Conservation (phyloP, 208 protist genomes). For the Leishmania aethiopica region DNA sequence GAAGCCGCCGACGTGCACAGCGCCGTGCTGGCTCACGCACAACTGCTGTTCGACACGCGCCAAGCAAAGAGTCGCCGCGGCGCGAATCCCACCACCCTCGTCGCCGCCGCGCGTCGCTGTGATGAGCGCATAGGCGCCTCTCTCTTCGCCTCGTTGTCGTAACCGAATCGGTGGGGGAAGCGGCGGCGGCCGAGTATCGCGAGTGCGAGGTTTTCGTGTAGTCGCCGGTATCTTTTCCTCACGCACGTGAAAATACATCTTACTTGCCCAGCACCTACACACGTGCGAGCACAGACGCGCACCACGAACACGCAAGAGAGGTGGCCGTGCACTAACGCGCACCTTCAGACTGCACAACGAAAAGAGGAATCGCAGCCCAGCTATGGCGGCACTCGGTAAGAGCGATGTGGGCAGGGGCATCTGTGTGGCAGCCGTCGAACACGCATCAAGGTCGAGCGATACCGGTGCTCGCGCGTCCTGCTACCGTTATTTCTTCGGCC, state of each 20-base stretch:
- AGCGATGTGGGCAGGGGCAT: not conserved
- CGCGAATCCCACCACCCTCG: conserved; percentile 36
- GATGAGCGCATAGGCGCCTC: conserved; percentile 37
- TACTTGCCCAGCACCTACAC: not conserved
- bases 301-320: not conserved
- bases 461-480: not conserved
- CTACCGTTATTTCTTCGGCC: not conserved
- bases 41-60: conserved; percentile 32
- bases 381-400: not conserved
- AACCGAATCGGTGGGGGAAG: not conserved
- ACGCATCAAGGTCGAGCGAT: not conserved
- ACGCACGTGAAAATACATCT: not conserved
- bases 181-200: not conserved
- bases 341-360: not conserved
- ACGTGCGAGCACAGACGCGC: not conserved
- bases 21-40: conserved; percentile 17
- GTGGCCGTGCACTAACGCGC: not conserved
- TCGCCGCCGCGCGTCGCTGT: conserved; percentile 38
- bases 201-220: not conserved
- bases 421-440: not conserved
- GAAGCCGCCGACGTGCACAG: conserved; percentile 10
- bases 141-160: conserved; percentile 10
- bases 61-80: conserved; percentile 33
- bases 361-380: not conserved
- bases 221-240: not conserved